Evolutionary conservation across 2,329 filamentous ascomycete species (phyloP).

Genomic region (Cadophora sp.): DNA sequence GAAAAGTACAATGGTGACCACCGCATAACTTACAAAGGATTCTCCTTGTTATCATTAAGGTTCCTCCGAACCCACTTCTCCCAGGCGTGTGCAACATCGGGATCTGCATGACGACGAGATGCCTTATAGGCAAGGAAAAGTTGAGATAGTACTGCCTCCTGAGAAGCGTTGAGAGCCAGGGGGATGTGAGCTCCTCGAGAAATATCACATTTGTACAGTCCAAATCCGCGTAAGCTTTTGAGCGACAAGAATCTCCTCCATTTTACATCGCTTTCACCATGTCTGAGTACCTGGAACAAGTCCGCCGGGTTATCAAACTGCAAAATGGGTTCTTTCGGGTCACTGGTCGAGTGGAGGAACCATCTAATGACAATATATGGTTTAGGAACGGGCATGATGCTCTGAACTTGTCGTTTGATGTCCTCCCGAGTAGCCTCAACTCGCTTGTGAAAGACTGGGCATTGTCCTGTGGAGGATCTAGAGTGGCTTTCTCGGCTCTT

Average conservation of each 20-base stretch:
- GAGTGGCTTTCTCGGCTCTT: conserved; percentile 22
- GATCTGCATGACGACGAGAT: conserved; percentile 32
- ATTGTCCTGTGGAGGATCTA: conserved; percentile 21
- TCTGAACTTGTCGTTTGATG: conserved; percentile 32
- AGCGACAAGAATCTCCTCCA: conserved; percentile 25
- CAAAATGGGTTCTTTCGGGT: conserved; percentile 32
- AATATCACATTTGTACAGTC: conserved; percentile 37
- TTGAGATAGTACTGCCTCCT: conserved; percentile 30
- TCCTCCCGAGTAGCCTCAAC: conserved; percentile 32
- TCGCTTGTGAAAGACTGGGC: conserved; percentile 27
- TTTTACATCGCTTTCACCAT: conserved; percentile 27
- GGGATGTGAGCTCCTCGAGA: conserved; percentile 33
- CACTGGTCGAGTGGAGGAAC: conserved; percentile 29
- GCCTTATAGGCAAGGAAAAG: conserved; percentile 33
- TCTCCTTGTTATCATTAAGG: conserved; percentile 33
- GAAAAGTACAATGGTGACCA: no score
- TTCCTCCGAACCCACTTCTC: conserved; percentile 34
- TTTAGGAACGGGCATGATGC: conserved; percentile 30
- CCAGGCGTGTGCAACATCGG: conserved; percentile 33
- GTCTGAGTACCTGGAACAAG: conserved; percentile 28
- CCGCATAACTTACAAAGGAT: conserved; percentile 28
- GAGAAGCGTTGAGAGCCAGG: conserved; percentile 28
- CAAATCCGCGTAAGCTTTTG: conserved; percentile 31
- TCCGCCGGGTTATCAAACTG: conserved; percentile 28
- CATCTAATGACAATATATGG: conserved; percentile 36